phyloP scores from a whole-genome alignment of 1,139 yeast genomes.

The Geotrichum fermentans region DNA sequence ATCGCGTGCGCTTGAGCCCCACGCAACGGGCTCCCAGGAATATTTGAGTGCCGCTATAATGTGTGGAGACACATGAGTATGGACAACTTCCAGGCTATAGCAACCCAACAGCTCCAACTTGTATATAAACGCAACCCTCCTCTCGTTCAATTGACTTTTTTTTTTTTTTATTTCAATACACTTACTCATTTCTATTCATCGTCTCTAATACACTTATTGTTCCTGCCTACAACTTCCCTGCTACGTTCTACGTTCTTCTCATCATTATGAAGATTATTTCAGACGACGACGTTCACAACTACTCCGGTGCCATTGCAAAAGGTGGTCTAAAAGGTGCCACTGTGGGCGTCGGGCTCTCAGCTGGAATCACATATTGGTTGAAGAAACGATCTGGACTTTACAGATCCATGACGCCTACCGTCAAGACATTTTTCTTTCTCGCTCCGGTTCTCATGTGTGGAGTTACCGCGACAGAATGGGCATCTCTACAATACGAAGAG shows the following conservation, averaged over 20 bases:
- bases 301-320: slow-evolving; percentile 48
- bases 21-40: too few relatives aligned
- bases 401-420: slow-evolving; percentile 18
- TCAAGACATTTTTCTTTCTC: slow-evolving; percentile 29
- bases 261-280: slow-evolving; percentile 59
- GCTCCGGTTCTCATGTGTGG: slow-evolving; percentile 33
- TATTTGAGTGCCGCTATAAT: too few relatives aligned
- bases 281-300: slow-evolving; percentile 62
- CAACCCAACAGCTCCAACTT: too few relatives aligned
- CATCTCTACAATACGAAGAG: slow-evolving; percentile 34
- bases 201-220: too few relatives aligned
- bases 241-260: too few relatives aligned
- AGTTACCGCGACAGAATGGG: slow-evolving; percentile 34
- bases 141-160: not conserved
- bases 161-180: not conserved
- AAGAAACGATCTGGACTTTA: slow-evolving; percentile 26
- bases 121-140: too few relatives aligned
- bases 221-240: too few relatives aligned
- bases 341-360: slow-evolving; percentile 53
- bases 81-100: too few relatives aligned
- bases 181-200: too few relatives aligned
- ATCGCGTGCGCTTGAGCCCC: too few relatives aligned
- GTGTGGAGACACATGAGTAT: too few relatives aligned
- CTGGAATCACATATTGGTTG: slow-evolving; percentile 35
- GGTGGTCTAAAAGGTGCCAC: slow-evolving; percentile 63